Percentiles rank a stretch among this genome's conserved stretches.
These are phyloP conservation scores for Amanita exitialis DNA, from an alignment of 768 basidiomycete species.

Conservation along the genomic window DNA sequence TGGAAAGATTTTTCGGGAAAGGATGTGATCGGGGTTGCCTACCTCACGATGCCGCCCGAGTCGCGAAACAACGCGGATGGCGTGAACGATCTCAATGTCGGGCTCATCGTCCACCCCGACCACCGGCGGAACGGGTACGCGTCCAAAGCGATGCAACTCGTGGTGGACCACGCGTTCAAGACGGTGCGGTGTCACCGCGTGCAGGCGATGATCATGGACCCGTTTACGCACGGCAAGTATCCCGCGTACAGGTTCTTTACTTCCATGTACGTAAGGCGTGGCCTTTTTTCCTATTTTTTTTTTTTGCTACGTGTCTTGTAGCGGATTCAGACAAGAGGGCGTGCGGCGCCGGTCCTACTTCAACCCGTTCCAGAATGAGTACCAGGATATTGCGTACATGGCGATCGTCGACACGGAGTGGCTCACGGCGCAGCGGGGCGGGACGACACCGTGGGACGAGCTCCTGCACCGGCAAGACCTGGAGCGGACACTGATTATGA, in stretches of 20 bases:
- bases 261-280: too few relatives aligned
- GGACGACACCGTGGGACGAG: constrained; percentile 48
- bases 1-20: background rate
- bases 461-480: constrained; percentile 46
- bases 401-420: constrained; percentile 58
- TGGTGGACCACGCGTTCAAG: constrained; percentile 38
- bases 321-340: constrained; percentile 58
- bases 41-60: constrained; percentile 18
- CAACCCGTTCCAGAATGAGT: constrained; percentile 31
- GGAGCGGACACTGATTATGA: constrained; percentile 46
- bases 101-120: constrained; percentile 33
- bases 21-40: constrained; percentile 32
- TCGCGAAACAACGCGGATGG: constrained; percentile 16
- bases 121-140: constrained; percentile 35
- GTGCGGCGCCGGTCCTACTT: constrained; percentile 45
- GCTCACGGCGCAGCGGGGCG: constrained; percentile 19
- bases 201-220: constrained; percentile 41
- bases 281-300: too few relatives aligned
- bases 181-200: constrained; percentile 37
- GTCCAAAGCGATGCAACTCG: constrained; percentile 32
- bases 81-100: constrained; percentile 40
- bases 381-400: constrained; percentile 53
- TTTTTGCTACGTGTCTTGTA: too few relatives aligned
- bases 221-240: constrained; percentile 1
- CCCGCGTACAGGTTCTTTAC: constrained; percentile 2